Percentiles rank a stretch among this genome's conserved stretches.
Evolutionary conservation across 2,329 filamentous ascomycete species (phyloP).

Genomic region (Fusarium longipes): DNA sequence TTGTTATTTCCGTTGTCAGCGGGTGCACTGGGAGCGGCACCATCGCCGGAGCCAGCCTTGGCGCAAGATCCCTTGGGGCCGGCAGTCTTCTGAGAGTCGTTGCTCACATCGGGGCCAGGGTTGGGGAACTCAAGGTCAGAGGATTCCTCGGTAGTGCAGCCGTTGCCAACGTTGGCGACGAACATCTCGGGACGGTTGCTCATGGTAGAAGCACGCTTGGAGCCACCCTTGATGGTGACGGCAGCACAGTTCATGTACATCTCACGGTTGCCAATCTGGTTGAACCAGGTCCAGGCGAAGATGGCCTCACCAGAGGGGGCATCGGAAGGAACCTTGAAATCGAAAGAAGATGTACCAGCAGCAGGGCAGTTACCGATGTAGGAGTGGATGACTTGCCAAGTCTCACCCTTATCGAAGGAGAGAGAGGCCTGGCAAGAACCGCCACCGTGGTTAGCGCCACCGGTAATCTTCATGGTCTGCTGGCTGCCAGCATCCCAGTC

Average conservation of each 20-base stretch:
- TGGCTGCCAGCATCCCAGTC: conserved; percentile 71
- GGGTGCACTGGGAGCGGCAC: conserved; percentile 7
- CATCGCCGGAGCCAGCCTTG: conserved; percentile 34
- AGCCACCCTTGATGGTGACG: conserved; percentile 67
- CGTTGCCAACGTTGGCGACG: conserved; percentile 73
- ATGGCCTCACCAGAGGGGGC: conserved; percentile 71
- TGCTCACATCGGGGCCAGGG: conserved; percentile 67
- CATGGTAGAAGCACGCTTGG: conserved; percentile 58
- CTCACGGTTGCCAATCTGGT: conserved; percentile 80
- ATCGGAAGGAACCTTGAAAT: conserved; percentile 74
- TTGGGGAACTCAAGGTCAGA: conserved; percentile 73
- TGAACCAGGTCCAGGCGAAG: conserved; percentile 83
- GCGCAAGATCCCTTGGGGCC: conserved; percentile 52
- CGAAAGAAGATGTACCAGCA: conserved; percentile 61
- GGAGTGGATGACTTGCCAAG: conserved; percentile 75
- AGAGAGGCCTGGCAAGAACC: conserved; percentile 82
- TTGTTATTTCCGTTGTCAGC: background rate
- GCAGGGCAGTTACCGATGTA: conserved; percentile 67
- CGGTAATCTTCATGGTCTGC: conserved; percentile 73
- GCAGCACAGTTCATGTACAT: conserved; percentile 90
- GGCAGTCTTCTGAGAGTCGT: conserved; percentile 51
- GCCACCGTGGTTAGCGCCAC: conserved; percentile 72
- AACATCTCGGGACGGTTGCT: conserved; percentile 73
- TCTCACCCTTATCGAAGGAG: conserved; percentile 76
- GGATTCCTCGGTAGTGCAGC: conserved; percentile 68